phyloP scores from a whole-genome alignment of 139 green algal species.

The Nannochloris sp. region DNA sequence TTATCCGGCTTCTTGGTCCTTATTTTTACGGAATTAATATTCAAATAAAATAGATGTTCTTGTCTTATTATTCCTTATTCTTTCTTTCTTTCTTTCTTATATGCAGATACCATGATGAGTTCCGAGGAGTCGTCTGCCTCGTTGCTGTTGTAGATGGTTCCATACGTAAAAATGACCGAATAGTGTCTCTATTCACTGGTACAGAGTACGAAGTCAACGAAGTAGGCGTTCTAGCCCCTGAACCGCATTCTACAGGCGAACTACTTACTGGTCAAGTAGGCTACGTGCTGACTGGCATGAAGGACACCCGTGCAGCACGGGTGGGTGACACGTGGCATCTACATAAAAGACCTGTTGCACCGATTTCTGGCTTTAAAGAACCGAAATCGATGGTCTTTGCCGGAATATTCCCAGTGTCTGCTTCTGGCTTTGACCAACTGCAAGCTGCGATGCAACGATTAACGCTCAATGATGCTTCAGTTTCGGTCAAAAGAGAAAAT shows the following conservation, averaged over 20 bases:
- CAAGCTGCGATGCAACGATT: conserved; percentile 67
- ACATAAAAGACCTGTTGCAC: background rate
- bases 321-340: conserved; percentile 79
- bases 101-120: background rate
- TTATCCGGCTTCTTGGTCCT: too few species aligned
- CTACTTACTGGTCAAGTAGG: conserved; percentile 78
- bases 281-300: conserved; percentile 85
- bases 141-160: conserved; percentile 69
- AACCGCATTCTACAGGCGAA: conserved; percentile 37
- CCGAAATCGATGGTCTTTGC: conserved; percentile 85
- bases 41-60: background rate
- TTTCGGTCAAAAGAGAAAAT: conserved; percentile 69
- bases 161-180: conserved; percentile 42
- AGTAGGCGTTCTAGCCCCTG: conserved; percentile 60
- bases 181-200: conserved; percentile 42
- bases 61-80: background rate
- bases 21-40: background rate
- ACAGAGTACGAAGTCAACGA: conserved; percentile 65
- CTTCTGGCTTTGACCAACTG: conserved; percentile 61
- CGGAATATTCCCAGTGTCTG: conserved; percentile 59
- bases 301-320: conserved; percentile 54
- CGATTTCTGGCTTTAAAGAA: conserved; percentile 64
- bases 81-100: too few species aligned
- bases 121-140: conserved; percentile 53
- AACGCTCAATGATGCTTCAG: conserved; percentile 83